These are phyloP conservation scores for Debaryomyces psychrophilus DNA, from an alignment of 1,139 yeast species.

Conservation along the genomic window DNA sequence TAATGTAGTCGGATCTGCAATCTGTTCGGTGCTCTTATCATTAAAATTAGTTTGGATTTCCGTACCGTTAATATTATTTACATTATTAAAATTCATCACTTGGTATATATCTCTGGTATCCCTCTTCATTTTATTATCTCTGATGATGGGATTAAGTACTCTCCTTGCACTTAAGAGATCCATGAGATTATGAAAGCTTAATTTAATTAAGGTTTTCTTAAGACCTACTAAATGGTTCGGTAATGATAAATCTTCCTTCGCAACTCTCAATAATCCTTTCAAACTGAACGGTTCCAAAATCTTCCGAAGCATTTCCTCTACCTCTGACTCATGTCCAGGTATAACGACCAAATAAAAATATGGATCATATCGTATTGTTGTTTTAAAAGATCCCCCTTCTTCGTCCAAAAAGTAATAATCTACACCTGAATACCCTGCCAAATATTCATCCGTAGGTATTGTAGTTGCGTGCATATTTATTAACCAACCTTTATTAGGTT, in stretches of 20 bases:
- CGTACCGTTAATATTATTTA: conserved; percentile 23
- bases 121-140: conserved; percentile 63
- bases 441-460: conserved; percentile 55
- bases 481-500: conserved; percentile 83
- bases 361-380: conserved; percentile 82
- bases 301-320: conserved; percentile 81
- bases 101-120: conserved; percentile 75
- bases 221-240: conserved; percentile 89
- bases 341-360: conserved; percentile 78
- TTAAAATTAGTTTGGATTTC: conserved; percentile 20
- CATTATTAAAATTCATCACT: conserved; percentile 49
- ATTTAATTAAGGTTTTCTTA: conserved; percentile 61
- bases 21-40: conserved; percentile 11
- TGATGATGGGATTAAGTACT: conserved; percentile 66
- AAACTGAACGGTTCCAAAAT: conserved; percentile 60
- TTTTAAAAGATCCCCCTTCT: conserved; percentile 94
- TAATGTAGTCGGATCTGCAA: conserved; percentile 60
- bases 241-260: conserved; percentile 75
- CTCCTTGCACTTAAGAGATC: conserved; percentile 80
- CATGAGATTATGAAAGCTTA: conserved; percentile 73
- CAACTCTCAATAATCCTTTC: conserved; percentile 56
- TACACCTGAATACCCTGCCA: conserved; percentile 79
- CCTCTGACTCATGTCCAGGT: conserved; percentile 72
- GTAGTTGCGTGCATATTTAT: conserved; percentile 82
- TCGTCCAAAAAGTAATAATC: conserved; percentile 96